A percentile compares a stretch with the other conserved stretches of the same genome.
phyloP scores from a whole-genome alignment of 1,284 basidiomycete genomes.

The Ustanciosporium gigantosporum region DNA sequence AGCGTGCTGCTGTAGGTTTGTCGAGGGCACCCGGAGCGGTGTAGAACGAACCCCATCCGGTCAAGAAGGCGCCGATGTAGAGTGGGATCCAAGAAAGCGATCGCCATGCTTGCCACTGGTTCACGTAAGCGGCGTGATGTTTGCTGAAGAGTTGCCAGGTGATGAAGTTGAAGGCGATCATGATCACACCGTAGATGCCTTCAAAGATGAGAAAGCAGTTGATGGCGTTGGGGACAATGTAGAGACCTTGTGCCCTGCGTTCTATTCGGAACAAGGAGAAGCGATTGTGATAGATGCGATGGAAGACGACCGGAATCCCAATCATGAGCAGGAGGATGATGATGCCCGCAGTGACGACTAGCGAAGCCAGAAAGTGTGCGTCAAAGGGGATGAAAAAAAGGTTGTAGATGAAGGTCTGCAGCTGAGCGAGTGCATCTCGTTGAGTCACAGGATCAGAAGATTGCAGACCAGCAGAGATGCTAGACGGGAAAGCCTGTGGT shows the following conservation, averaged over 20 bases:
- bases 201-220: constrained; percentile 41
- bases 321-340: constrained; percentile 20
- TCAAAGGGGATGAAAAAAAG: constrained; percentile 24
- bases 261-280: constrained; percentile 19
- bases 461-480: constrained; percentile 14
- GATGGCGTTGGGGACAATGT: constrained; percentile 46
- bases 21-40: constrained; percentile 50
- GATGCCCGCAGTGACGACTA: constrained; percentile 11
- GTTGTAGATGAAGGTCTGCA: constrained; percentile 16
- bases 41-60: constrained; percentile 51
- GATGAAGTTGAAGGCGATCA: constrained; percentile 36
- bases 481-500: constrained; percentile 11
- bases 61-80: constrained; percentile 38
- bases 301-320: constrained; percentile 9
- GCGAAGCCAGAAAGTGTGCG: constrained; percentile 2
- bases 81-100: constrained; percentile 35
- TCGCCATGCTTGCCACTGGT: constrained; percentile 10
- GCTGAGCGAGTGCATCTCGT: constrained; percentile 10
- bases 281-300: constrained; percentile 18
- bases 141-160: constrained; percentile 18
- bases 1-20: constrained; percentile 17
- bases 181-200: constrained; percentile 23
- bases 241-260: constrained; percentile 29
- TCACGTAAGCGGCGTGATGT: neutral
- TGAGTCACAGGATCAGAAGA: constrained; percentile 7